Base-by-base conservation (phyloP, 73 alveolate genomes). In the Paramecium biaurelia region DNA sequence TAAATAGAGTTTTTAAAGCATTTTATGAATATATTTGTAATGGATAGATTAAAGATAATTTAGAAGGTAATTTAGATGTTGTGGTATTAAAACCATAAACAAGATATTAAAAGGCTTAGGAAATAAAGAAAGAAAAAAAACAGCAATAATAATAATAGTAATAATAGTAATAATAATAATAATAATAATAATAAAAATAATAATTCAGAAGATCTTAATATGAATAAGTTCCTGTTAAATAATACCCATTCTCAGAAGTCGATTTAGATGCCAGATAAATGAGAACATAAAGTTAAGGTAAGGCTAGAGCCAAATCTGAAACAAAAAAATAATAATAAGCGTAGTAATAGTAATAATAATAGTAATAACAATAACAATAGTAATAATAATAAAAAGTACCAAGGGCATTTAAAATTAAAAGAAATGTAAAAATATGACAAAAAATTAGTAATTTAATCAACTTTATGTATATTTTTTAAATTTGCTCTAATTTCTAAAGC, bases 1-100 rank as follows among this genome's bases (percentile, higher is more conserved):
- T 89, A 23, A 45, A 53, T 37, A 89, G 94, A 43, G 84, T 53
- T 5, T 35, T 89, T 23, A 89, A 89, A 28, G 85, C 92, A 21
- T 72, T 89, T 42, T 89, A 82, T 76, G 76, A 70, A 11, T 89
- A 43, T 49, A 21, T 89, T 2, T 59, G 53, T 14, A 43, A 88
- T 43, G 92, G 92, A 4, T 45, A 43, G 24, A 89, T 70, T 2
- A 89, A 70, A 15, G 94, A 89, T 70, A 70, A 32, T 3, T 35
- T 82, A 32, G 94, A 89, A n/a, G 84, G 84, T 5, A 63, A 63
- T 30, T 32, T 9, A 79, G 72, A 47, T 11, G 30, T n/a, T 23
- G 37, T 20, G 7, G 34, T 43, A 43, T 43, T 20, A 21, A 79
- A 79, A 24, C 74, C 90, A 24, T 23, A 14, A 26, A 79, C 90